phyloP scores from a whole-genome alignment of 2,329 filamentous ascomycete genomes.

The Cladosporium austrohemisphaericum region DNA sequence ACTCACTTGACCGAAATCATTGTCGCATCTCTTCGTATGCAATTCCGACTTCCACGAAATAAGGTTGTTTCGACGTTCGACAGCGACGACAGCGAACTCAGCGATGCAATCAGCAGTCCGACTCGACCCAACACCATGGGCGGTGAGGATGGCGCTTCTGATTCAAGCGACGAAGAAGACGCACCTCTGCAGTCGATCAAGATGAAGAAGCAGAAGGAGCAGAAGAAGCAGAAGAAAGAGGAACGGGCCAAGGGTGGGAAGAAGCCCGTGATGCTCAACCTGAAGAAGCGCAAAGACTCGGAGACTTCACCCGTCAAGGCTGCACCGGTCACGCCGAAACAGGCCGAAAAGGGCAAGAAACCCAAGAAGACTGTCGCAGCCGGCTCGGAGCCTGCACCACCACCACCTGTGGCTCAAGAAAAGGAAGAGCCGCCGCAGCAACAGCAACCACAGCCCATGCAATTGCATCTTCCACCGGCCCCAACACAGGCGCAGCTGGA shows the following conservation, averaged over 20 bases:
- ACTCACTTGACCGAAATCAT: conserved; percentile 64
- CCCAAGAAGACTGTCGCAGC: conserved; percentile 17
- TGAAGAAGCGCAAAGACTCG: conserved; percentile 15
- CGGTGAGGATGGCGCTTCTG: conserved; percentile 45
- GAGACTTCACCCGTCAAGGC: conserved; percentile 7
- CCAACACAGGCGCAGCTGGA: conserved; percentile 5
- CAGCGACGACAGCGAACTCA: conserved; percentile 13
- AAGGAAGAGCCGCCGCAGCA: background rate
- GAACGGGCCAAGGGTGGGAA: conserved; percentile 18
- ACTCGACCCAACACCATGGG: conserved; percentile 45
- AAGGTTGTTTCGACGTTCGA: conserved; percentile 36
- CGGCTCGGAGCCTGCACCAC: conserved; percentile 7
- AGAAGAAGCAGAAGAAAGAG: conserved; percentile 27
- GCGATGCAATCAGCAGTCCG: conserved; percentile 16
- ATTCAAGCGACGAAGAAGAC: conserved; percentile 47
- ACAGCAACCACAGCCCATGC: conserved; percentile 6
- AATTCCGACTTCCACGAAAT: conserved; percentile 65
- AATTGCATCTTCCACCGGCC: conserved; percentile 10
- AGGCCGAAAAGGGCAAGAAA: conserved; percentile 13
- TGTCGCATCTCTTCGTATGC: conserved; percentile 66
- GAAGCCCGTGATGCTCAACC: conserved; percentile 13
- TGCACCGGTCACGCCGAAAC: conserved; percentile 7
- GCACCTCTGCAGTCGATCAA: conserved; percentile 19
- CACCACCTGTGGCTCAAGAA: background rate
- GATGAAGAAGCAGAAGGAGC: conserved; percentile 27